A percentile compares a stretch with the other conserved stretches of the same genome.
phyloP scores from a whole-genome alignment of 208 protist genomes.

The Wallacemonas sp. region DNA sequence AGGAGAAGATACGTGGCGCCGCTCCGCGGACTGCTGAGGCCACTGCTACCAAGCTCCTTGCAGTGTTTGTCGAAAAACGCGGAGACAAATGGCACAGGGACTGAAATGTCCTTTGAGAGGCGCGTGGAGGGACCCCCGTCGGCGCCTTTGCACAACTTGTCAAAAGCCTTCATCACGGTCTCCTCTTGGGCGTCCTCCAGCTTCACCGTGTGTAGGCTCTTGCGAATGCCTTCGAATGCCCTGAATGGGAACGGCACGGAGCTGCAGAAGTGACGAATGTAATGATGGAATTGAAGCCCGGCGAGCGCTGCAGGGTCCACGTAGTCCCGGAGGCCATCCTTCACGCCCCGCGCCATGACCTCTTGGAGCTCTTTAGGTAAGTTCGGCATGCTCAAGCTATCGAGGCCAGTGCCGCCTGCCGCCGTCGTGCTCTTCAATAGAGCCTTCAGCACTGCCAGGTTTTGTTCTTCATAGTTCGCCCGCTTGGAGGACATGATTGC shows the following conservation, averaged over 20 bases:
- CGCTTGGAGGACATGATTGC: slow-evolving; percentile 6
- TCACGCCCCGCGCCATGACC: slow-evolving; percentile 24
- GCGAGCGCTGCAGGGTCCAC: slow-evolving; percentile 29
- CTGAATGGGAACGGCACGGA: slow-evolving; percentile 75
- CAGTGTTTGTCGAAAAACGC: slow-evolving; percentile 73
- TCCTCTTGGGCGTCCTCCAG: slow-evolving; percentile 55
- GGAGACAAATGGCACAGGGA: slow-evolving; percentile 70
- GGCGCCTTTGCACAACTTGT: slow-evolving; percentile 43
- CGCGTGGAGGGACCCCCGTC: slow-evolving; percentile 19
- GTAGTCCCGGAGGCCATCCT: slow-evolving; percentile 23
- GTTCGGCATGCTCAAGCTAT: background rate
- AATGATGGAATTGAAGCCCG: slow-evolving; percentile 29
- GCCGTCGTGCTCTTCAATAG: slow-evolving; percentile 8
- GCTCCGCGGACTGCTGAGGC: slow-evolving; percentile 33
- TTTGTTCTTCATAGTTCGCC: background rate
- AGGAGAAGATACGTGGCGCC: slow-evolving; percentile 83
- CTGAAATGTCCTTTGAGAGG: slow-evolving; percentile 50
- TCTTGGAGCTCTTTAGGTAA: slow-evolving; percentile 11
- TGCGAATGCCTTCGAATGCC: slow-evolving; percentile 68
- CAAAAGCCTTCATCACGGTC: slow-evolving; percentile 66
- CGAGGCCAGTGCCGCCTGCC: background rate
- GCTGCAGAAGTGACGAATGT: slow-evolving; percentile 75
- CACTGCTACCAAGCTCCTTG: slow-evolving; percentile 48
- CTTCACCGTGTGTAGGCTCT: slow-evolving; percentile 47
- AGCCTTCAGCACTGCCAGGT: slow-evolving; percentile 12